Base-by-base conservation (phyloP, 2,329 filamentous ascomycete genomes). In the Lasiodiplodia citricola region DNA sequence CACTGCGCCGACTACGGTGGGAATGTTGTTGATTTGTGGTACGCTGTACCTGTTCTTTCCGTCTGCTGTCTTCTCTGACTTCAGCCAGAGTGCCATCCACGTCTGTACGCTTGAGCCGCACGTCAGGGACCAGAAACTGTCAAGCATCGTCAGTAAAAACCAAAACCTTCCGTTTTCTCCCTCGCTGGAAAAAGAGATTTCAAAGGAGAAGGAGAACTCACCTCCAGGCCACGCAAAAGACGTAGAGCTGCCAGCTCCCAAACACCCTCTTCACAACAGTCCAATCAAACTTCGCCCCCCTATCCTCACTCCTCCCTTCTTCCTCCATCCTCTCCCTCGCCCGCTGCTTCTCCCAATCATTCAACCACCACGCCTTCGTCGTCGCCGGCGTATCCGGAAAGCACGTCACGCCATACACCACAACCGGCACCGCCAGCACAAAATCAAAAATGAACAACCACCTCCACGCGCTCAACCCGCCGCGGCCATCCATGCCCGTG, bases 11-110 rank as follows among this genome's bases (percentile, higher is more conserved):
- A 83, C 78, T 28, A 77, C 74, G 0, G 83, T 84, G 2, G 83
- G 81, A 41, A 83, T 83, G 71, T 81, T 83, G 74, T 84, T 84
- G 75, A 83, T 79, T 70, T 83, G 72, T 1, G 78, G 77, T 2
- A 82, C 74, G 0, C 76, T 75, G 72, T 80, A 82, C 4, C 47
- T 23, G 35, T 47, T 62, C 10, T 6, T 47, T 16, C 66, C 66
- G 35, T 68, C 66, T 2, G 66, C 56, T 18, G 70, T 70, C 0
- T 76, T 79, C 2, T 76, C 71, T 16, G 56, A 54, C 66, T 80
- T 81, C 52, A 83, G 76, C 74, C 81, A 83, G 0, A 83, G 73
- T 0, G 76, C 72, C 67, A 82, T 83, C 70, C 78, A 82, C 4
- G 58, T 64, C 57, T 83, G 81, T 69, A 83, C 80, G 31, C 80